These are phyloP conservation scores for Quercus cerris DNA, from an alignment of 306 rosid genomes.

Conservation along the genomic window DNA sequence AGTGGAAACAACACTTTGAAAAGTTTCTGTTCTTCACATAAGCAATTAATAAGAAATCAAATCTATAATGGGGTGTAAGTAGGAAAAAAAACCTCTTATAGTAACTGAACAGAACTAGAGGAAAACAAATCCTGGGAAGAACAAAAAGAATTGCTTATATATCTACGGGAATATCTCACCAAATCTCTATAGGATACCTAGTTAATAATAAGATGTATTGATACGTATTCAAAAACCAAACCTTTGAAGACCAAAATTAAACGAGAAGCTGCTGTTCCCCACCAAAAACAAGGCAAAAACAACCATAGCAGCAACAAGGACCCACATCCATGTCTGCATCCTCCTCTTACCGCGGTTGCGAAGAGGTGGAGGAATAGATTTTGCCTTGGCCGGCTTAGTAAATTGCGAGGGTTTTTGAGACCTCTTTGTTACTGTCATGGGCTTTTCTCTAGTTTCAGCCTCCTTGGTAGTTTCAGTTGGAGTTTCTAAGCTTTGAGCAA, in stretches of 20 bases:
- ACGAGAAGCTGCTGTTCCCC: conserved; percentile 41
- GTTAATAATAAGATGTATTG: conserved; percentile 13
- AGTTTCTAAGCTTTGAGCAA: conserved; percentile 37
- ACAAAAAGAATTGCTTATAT: conserved; percentile 55
- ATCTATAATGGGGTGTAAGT: conserved; percentile 8
- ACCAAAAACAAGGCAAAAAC: conserved; percentile 42
- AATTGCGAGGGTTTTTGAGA: conserved; percentile 49
- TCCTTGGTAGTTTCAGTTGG: conserved; percentile 26
- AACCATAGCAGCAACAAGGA: conserved; percentile 24
- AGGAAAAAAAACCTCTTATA: conserved; percentile 2
- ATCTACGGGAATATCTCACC: conserved; percentile 47
- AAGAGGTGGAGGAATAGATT: conserved; percentile 58
- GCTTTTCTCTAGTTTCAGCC: conserved; percentile 42
- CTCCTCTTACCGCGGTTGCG: conserved; percentile 73
- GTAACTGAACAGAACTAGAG: conserved; percentile 28
- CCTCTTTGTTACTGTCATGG: conserved; percentile 37
- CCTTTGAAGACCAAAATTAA: conserved; percentile 34
- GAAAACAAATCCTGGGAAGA: conserved; percentile 31
- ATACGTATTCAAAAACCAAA: conserved; percentile 45
- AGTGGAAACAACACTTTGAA: background rate
- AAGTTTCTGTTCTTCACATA: background rate
- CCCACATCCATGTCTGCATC: conserved; percentile 88
- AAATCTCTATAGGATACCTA: conserved; percentile 29
- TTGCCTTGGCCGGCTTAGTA: conserved; percentile 50
- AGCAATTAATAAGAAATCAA: background rate